phyloP scores from a whole-genome alignment of 2,329 filamentous ascomycete species.

The Madurella mycetomatis region DNA sequence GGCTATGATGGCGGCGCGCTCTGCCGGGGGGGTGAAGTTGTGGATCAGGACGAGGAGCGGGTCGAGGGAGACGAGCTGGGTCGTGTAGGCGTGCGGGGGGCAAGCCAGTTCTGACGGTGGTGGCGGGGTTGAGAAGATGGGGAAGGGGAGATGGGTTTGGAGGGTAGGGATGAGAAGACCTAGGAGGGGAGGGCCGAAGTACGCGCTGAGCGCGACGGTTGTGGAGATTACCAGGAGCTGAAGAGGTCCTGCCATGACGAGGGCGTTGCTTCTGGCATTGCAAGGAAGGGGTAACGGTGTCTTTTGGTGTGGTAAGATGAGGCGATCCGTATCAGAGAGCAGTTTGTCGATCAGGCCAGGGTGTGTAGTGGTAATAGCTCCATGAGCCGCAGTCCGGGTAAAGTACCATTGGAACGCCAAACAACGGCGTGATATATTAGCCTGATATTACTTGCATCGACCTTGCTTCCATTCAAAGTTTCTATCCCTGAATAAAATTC shows the following conservation, averaged over 20 bases:
- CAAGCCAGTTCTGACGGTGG: not conserved
- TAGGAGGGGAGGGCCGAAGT: not conserved
- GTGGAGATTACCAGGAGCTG: not conserved
- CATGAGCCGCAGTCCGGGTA: not conserved
- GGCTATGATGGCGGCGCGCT: slow-evolving; percentile 31
- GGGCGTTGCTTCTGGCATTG: not conserved
- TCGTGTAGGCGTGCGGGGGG: slow-evolving; percentile 21
- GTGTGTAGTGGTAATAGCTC: not conserved
- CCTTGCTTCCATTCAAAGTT: too few species aligned
- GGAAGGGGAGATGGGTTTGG: not conserved
- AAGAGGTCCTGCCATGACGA: not conserved
- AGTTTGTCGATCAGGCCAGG: not conserved
- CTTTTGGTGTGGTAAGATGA: not conserved
- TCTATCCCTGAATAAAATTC: too few species aligned
- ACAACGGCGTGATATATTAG: not conserved
- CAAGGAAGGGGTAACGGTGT: not conserved
- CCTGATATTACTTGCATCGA: not conserved
- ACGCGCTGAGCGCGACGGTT: not conserved
- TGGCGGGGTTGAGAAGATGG: not conserved
- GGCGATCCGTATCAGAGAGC: not conserved
- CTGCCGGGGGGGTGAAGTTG: slow-evolving; percentile 32
- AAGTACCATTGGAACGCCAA: not conserved
- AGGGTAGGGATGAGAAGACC: not conserved
- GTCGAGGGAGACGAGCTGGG: slow-evolving; percentile 36
- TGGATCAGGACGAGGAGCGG: slow-evolving; percentile 39